Conservation (phyloP, 2,329 filamentous ascomycete species). For the Mariannaea elegans region DNA sequence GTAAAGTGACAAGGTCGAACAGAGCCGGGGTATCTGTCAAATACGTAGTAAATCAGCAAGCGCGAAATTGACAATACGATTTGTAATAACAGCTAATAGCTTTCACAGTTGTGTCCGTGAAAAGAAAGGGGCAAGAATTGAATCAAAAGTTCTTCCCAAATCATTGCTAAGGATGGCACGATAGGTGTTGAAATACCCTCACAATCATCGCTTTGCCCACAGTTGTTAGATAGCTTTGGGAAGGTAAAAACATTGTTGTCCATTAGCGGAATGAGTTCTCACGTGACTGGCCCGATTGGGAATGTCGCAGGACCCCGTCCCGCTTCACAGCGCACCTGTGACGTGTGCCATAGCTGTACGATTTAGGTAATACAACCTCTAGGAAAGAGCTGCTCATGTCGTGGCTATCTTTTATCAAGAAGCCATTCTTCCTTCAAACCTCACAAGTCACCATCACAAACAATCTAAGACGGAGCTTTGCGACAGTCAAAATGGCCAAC, state of each 20-base stretch:
- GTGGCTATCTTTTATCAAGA: constrained; percentile 41
- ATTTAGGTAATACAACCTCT: constrained; percentile 12
- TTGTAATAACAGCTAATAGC: not conserved
- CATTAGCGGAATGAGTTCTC: not conserved
- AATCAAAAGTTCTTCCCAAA: not conserved
- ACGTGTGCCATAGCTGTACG: constrained; percentile 12
- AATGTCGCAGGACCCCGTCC: constrained; percentile 8
- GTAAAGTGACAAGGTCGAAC: not conserved
- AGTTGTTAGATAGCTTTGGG: not conserved
- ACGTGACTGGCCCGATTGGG: constrained; percentile 11
- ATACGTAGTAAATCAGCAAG: no score
- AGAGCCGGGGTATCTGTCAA: no score
- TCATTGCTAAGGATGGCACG: not conserved
- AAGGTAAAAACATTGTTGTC: not conserved
- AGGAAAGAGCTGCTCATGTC: constrained; percentile 29
- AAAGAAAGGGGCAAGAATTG: not conserved
- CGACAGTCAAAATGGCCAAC: constrained; percentile 44
- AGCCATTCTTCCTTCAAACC: constrained; percentile 35
- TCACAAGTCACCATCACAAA: constrained; percentile 35
- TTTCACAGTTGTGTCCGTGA: not conserved
- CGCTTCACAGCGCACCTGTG: constrained; percentile 1
- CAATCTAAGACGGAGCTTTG: constrained; percentile 41
- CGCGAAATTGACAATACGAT: not conserved
- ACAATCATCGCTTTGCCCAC: not conserved
- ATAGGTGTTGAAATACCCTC: not conserved